Conservation (phyloP, 129 eudicot genomes). For the Escallonia rubra region DNA sequence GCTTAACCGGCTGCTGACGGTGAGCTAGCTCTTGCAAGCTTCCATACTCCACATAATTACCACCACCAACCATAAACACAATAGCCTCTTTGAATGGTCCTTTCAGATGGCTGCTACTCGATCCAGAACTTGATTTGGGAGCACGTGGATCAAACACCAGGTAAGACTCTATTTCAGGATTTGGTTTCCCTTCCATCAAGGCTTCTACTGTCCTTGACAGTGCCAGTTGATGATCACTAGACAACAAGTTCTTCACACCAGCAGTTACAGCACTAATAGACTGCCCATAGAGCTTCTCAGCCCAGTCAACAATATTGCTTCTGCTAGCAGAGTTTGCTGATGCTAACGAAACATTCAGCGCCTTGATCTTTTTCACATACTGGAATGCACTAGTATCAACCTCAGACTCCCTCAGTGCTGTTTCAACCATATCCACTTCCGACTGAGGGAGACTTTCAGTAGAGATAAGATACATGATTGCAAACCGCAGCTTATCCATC, state of each 20-base stretch:
- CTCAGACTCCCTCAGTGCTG: conserved; percentile 73
- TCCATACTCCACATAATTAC: conserved; percentile 89
- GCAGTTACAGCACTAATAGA: conserved; percentile 98
- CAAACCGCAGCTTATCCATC: conserved; percentile 87
- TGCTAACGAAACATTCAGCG: conserved; percentile 73
- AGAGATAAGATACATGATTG: conserved; percentile 85
- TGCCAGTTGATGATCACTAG: conserved; percentile 83
- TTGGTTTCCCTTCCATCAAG: conserved; percentile 87
- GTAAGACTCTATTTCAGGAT: conserved; percentile 86
- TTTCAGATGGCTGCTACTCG: conserved; percentile 56
- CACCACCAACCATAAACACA: conserved; percentile 95
- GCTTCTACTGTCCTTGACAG: conserved; percentile 85
- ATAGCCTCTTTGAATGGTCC: conserved; percentile 95
- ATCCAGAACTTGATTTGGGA: conserved; percentile 74
- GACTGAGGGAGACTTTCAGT: conserved; percentile 60
- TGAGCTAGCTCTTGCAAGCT: conserved; percentile 80
- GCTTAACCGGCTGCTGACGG: conserved; percentile 68
- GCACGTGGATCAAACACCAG: conserved; percentile 93
- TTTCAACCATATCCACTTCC: conserved; percentile 79
- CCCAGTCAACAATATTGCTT: conserved; percentile 94
- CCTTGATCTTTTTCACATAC: conserved; percentile 87
- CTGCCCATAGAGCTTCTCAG: conserved; percentile 91
- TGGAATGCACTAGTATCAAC: conserved; percentile 92
- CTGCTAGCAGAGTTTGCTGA: conserved; percentile 83
- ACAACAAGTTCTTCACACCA: conserved; percentile 79